These are phyloP conservation scores for Coniella vitis DNA, from an alignment of 2,329 filamentous ascomycete species.

Conservation along the genomic window DNA sequence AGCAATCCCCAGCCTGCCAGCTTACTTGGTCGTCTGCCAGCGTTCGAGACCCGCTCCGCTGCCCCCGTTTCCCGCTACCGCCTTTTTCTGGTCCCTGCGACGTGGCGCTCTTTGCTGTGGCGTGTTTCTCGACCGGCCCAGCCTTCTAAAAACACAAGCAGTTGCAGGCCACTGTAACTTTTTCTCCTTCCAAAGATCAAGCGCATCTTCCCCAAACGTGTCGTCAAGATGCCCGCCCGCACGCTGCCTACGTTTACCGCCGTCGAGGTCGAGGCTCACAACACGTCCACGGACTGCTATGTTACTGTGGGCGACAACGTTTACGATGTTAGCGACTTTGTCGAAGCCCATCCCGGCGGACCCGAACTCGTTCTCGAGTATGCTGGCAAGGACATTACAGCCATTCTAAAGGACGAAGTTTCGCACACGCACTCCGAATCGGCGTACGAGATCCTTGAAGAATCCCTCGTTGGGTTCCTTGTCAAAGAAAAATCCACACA, in stretches of 20 bases:
- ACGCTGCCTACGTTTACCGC: slow-evolving; percentile 77
- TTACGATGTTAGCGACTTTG: slow-evolving; percentile 89
- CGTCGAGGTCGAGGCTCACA: slow-evolving; percentile 76
- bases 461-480: slow-evolving; percentile 77
- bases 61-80: slow-evolving; percentile 8
- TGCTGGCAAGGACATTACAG: slow-evolving; percentile 76
- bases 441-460: slow-evolving; percentile 93
- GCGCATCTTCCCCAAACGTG: background rate
- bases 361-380: slow-evolving; percentile 83
- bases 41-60: background rate
- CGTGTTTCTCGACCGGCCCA: slow-evolving; percentile 1
- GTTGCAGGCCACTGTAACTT: background rate
- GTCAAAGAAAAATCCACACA: slow-evolving; percentile 47
- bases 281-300: slow-evolving; percentile 77
- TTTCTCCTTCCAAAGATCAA: background rate
- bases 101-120: slow-evolving; percentile 6
- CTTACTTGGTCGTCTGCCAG: background rate
- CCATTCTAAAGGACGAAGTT: slow-evolving; percentile 72
- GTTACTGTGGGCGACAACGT: slow-evolving; percentile 86
- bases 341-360: slow-evolving; percentile 86
- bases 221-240: slow-evolving; percentile 61
- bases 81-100: background rate
- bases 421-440: slow-evolving; percentile 86
- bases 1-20: background rate
- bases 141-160: background rate